phyloP scores from a whole-genome alignment of 2,329 filamentous ascomycete species.

The Gnomoniopsis sp. region DNA sequence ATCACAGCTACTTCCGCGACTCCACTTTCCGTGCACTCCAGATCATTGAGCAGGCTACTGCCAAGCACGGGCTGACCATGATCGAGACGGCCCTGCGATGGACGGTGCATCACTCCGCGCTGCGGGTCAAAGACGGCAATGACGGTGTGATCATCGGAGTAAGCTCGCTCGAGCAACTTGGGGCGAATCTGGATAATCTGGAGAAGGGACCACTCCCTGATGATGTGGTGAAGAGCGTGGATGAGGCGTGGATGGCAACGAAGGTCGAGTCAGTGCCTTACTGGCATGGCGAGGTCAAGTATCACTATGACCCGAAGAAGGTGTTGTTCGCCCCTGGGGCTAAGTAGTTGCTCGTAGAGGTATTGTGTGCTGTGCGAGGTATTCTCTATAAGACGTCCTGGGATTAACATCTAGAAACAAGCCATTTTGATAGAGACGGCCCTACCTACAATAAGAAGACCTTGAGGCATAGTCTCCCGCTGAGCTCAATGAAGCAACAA shows the following conservation, averaged over 20 bases:
- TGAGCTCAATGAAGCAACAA: no score
- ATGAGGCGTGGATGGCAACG: constrained; percentile 69
- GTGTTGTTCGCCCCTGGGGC: constrained; percentile 51
- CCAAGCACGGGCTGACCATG: constrained; percentile 65
- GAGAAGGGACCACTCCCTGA: constrained; percentile 72
- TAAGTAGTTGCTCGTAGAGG: constrained; percentile 28
- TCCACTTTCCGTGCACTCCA: constrained; percentile 59
- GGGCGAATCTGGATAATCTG: constrained; percentile 53
- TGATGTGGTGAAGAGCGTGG: constrained; percentile 70
- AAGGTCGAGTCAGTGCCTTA: constrained; percentile 55
- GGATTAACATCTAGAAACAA: background rate
- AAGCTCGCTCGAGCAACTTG: constrained; percentile 54
- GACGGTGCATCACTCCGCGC: constrained; percentile 66
- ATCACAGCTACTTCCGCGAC: constrained; percentile 63
- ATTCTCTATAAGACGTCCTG: background rate
- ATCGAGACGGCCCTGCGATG: constrained; percentile 74
- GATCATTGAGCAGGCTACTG: constrained; percentile 63
- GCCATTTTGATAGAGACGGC: background rate
- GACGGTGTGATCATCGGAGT: constrained; percentile 61
- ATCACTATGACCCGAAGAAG: constrained; percentile 62
- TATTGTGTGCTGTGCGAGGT: background rate
- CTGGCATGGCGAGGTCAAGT: constrained; percentile 60
- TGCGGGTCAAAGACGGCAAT: constrained; percentile 49
- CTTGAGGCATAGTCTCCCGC: no score
- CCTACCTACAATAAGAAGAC: background rate